Evolutionary conservation across 768 basidiomycete genomes (phyloP).

Genomic region (Coprinopsis strossmayeri): DNA sequence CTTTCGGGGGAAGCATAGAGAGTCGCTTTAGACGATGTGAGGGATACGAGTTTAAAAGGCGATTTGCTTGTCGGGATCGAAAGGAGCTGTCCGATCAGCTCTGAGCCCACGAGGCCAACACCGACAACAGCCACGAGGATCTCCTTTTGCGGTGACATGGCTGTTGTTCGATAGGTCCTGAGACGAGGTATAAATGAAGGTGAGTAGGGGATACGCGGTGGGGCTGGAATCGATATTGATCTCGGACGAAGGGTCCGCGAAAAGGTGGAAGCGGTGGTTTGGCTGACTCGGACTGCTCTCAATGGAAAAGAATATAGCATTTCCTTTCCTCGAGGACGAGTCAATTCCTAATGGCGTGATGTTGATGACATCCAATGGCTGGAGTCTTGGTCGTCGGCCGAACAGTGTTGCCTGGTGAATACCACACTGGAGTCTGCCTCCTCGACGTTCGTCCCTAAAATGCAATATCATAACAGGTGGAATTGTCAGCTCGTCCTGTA

Average conservation of each 20-base stretch:
- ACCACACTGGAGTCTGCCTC: no score
- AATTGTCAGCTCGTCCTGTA: no score
- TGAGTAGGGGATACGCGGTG: slow-evolving; percentile 1
- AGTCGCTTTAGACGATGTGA: slow-evolving; percentile 60
- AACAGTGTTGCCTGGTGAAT: no score
- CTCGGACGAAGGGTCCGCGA: not conserved
- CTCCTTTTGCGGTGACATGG: slow-evolving; percentile 11
- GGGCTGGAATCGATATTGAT: not conserved
- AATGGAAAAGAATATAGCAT: no score
- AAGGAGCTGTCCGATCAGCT: slow-evolving; percentile 78
- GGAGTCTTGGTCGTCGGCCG: no score
- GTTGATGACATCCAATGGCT: slow-evolving; percentile 1
- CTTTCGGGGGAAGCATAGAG: slow-evolving; percentile 43
- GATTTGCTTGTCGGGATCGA: slow-evolving; percentile 48
- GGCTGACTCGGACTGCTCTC: no score
- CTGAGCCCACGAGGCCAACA: slow-evolving; percentile 87
- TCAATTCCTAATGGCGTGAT: slow-evolving; percentile 2
- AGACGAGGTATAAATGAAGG: not conserved
- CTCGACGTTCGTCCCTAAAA: no score
- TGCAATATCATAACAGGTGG: no score
- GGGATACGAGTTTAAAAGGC: slow-evolving; percentile 59
- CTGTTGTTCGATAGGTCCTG: not conserved
- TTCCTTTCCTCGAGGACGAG: no score
- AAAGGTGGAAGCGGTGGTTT: not conserved
- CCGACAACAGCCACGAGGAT: slow-evolving; percentile 77